Percentiles rank a stretch among this genome's conserved stretches.
phyloP scores from a whole-genome alignment of 495 filamentous ascomycete genomes.

The Aspergillus sclerotiicarbonarius region DNA sequence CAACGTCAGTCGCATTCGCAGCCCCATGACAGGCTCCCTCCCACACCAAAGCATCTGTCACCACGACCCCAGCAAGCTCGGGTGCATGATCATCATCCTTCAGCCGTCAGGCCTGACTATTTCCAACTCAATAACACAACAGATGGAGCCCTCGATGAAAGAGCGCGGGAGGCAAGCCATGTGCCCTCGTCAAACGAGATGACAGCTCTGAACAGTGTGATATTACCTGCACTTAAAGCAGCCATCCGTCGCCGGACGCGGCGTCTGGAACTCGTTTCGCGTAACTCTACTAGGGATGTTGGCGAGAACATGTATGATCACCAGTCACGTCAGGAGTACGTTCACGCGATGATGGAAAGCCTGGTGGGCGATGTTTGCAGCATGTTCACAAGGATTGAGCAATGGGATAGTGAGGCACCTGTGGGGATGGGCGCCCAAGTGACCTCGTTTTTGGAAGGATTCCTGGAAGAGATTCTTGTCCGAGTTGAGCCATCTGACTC shows the following conservation, averaged over 20 bases:
- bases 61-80: conserved; percentile 9
- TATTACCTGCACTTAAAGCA: conserved; percentile 86
- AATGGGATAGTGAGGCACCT: conserved; percentile 74
- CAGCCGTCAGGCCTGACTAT: neutral
- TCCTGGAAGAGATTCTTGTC: conserved; percentile 93
- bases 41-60: conserved; percentile 25
- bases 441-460: conserved; percentile 80
- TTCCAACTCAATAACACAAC: neutral
- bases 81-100: conserved; percentile 6
- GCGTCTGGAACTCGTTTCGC: neutral
- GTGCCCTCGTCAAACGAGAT: conserved; percentile 28
- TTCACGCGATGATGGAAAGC: conserved; percentile 77
- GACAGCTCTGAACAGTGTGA: conserved; percentile 73
- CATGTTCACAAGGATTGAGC: conserved; percentile 82
- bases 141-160: conserved; percentile 3
- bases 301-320: conserved; percentile 17
- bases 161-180: conserved; percentile 17
- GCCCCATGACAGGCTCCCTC: conserved; percentile 23
- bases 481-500: conserved; percentile 83
- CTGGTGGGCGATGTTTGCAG: conserved; percentile 73
- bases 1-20: conserved; percentile 33
- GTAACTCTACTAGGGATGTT: conserved; percentile 3
- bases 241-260: conserved; percentile 56
- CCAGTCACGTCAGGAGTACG: conserved; percentile 57
- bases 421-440: conserved; percentile 92